Evolutionary conservation across 768 basidiomycete genomes (phyloP), one percentile per base, ranked within the genome.

Genomic region (Kwoniella sp.): DNA sequence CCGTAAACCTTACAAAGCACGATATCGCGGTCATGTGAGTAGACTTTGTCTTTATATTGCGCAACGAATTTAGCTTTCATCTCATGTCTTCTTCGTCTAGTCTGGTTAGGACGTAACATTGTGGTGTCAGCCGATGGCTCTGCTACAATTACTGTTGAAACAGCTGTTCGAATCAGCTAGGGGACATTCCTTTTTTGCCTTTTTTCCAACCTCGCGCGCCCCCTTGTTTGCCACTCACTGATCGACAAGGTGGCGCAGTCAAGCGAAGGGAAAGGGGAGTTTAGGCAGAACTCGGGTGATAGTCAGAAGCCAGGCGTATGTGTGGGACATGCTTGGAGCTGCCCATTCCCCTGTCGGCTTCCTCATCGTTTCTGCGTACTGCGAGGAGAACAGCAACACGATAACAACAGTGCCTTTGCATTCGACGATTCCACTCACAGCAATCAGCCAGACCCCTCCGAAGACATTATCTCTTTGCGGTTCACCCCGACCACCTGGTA

Each of bases 111-210:
- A 54, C 52, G 52, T 54, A 25, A 54, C 52, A 40, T 54, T 54
- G 52, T 54, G 52, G 52, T 46, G n/a, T n/a, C n/a, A n/a, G n/a
- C n/a, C n/a, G n/a, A n/a, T n/a, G 44, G 37, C 22, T 44, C n/a
- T 33, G 27, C 39, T 29, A 39, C 52, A 37, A 47, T 36, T 38
- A 26, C 52, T 54, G 52, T 54, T 36, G 45, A 54, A 38, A 40
- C 52, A 54, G 52, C 52, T 54, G 52, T 54, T 54, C 52, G 52
- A 54, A 37, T 54, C 52, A 54, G 52, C 52, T 54, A 32, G 23
- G 52, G 41, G 52, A 54, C 52, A 54, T 29, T 54, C 22, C 9
- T 47, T 54, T 54, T 54, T 54, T 20, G 40, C 9, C 10, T 46
- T 34, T 22, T 22, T 12, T 14, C 32, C 34, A 17, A 34, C 11